These are phyloP conservation scores for Parachlorella kessleri DNA, from an alignment of 139 green algal genomes.

Conservation along the genomic window DNA sequence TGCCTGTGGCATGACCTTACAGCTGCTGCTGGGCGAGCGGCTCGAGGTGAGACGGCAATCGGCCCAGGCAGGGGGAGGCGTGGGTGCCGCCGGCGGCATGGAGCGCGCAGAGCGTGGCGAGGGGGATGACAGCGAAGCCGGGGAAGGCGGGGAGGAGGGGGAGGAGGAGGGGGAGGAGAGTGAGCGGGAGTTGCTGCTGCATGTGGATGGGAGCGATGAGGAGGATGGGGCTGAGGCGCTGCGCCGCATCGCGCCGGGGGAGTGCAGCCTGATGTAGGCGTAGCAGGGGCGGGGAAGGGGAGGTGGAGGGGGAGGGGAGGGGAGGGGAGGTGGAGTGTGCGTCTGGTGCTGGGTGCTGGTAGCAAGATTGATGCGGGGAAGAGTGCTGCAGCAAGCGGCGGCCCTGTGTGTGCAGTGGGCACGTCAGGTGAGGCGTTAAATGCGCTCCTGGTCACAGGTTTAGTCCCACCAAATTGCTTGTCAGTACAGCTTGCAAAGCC, in stretches of 20 bases:
- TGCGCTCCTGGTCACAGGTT: no score
- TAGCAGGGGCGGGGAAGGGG: no score
- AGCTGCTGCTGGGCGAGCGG: not conserved
- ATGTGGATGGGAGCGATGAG: slow-evolving; percentile 11
- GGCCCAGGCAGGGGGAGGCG: not conserved
- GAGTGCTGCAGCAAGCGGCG: no score
- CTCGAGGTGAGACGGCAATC: not conserved
- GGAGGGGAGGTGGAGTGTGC: no score
- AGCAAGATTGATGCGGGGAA: no score
- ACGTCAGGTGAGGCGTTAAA: no score
- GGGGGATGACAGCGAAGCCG: not conserved
- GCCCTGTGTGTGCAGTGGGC: no score
- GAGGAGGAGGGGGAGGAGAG: not conserved
- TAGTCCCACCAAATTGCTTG: no score
- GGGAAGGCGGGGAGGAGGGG: not conserved
- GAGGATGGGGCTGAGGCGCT: not conserved
- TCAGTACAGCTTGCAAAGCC: no score
- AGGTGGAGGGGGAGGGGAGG: no score
- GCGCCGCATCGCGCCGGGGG: not conserved
- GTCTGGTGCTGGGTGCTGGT: no score
- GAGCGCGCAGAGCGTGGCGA: not conserved
- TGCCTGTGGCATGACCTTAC: not conserved
- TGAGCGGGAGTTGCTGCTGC: slow-evolving; percentile 7
- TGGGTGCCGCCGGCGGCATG: not conserved
- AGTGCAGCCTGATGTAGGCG: not conserved